Evolutionary conservation across 2,329 filamentous ascomycete genomes (phyloP), one percentile per base, ranked within the genome.

Genomic region (Thelonectria discophora): DNA sequence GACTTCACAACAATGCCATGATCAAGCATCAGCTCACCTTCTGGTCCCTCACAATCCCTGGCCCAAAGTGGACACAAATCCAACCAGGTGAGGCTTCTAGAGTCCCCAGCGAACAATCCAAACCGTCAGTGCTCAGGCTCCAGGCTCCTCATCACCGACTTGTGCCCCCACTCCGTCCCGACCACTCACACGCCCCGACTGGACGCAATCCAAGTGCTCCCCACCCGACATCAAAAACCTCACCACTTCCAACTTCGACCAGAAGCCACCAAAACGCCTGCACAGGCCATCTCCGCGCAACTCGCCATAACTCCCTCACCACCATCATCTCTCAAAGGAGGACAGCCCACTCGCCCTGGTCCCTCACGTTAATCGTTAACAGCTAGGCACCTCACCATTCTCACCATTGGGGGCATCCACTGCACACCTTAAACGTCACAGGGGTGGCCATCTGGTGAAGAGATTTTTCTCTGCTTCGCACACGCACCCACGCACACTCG

Each of bases 211-310:
- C 17, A 43, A 47, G 21, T 40, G 52, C 37, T 56, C 58, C 58
- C 53, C 58, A 60, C 58, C 24, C 21, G 34, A 50, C 54, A 50
- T 57, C 46, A 57, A 60, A 56, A 60, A 52, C 53, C 58, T 60
- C 53, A 56, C 56, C 55, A 58, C 30, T 46, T 30, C 27, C 27
- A 30, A 30, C 27, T 30, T 30, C 47, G 21, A 17, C 56, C 34
- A 49, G 17, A 49, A 50, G 39, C 46, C 54, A 48, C 53, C 53
- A 40, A 49, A 60, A 56, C 51, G 50, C 54, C 46, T 57, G 58
- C 58, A 60, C 58, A 43, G 53, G 52, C 53, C 53, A 53, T 47
- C 53, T 54, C 48, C 17, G 55, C 40, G 47, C 48, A 60, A 40
- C 54, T 50, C 39, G 49, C 54, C 54, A 46, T 42, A 49, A 57